A percentile compares a stretch with the other conserved stretches of the same genome.
Conservation (phyloP, 495 filamentous ascomycete genomes). For the Neurospora terricola region DNA sequence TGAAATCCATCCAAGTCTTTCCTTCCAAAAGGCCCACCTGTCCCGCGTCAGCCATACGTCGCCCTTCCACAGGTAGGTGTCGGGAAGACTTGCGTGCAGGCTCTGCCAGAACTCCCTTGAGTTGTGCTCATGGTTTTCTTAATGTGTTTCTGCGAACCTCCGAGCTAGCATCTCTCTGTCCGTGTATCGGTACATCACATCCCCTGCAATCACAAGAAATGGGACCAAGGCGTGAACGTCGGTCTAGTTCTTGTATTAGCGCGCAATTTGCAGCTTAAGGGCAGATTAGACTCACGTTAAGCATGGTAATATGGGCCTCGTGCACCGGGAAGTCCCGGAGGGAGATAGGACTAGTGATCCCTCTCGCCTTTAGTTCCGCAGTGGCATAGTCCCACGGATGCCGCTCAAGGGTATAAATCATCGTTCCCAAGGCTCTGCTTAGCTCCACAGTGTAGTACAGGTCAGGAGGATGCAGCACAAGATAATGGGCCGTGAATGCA, state of each 20-base stretch:
- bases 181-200: neutral
- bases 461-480: no score
- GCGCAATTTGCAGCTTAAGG: no score
- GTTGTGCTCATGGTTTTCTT: neutral
- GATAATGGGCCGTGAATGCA: no score
- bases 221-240: neutral
- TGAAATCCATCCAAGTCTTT: neutral
- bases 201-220: neutral
- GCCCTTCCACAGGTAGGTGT: neutral
- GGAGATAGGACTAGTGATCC: no score
- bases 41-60: neutral
- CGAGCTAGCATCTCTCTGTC: neutral
- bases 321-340: no score
- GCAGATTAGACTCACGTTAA: no score
- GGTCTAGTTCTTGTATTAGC: neutral
- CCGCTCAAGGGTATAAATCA: no score
- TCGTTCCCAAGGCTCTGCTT: no score
- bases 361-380: no score
- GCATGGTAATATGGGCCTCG: no score
- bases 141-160: neutral
- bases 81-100: neutral
- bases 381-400: no score
- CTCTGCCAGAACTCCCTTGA: neutral
- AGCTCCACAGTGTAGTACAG: no score
- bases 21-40: neutral